Evolutionary conservation across 2,329 filamentous ascomycete species (phyloP).

Genomic region (Cercospora brassicicola): DNA sequence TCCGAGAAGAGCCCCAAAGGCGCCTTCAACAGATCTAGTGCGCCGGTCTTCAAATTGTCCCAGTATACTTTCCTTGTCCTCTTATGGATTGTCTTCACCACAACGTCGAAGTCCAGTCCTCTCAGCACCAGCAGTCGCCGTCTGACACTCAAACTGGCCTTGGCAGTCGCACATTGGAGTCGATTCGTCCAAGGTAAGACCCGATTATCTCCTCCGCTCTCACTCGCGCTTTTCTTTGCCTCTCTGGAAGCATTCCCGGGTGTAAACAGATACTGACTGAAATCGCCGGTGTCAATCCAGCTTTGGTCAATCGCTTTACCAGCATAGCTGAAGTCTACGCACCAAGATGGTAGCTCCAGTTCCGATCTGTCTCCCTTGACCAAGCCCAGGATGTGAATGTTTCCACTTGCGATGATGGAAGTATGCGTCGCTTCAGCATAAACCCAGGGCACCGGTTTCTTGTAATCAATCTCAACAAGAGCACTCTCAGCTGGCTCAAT

Average conservation of each 20-base stretch:
- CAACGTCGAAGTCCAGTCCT: slow-evolving; percentile 1
- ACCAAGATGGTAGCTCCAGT: neutral
- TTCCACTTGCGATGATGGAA: neutral
- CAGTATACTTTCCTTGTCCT: slow-evolving; percentile 1
- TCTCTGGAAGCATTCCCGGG: neutral
- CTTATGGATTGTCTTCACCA: neutral
- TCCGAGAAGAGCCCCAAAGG: neutral
- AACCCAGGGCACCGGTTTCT: neutral
- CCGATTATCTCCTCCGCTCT: neutral
- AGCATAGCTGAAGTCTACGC: neutral
- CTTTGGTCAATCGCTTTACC: neutral
- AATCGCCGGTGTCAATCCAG: slow-evolving; percentile 1
- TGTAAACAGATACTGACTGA: neutral
- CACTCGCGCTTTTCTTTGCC: neutral
- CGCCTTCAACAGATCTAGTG: neutral
- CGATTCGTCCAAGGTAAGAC: slow-evolving; percentile 1
- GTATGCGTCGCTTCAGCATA: neutral
- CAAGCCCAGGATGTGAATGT: neutral
- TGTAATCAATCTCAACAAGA: neutral
- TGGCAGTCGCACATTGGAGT: neutral
- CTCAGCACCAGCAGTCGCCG: neutral
- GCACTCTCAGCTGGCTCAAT: neutral
- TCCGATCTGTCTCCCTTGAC: neutral
- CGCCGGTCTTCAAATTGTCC: neutral
- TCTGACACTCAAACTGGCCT: neutral